These are phyloP conservation scores for Trichoderma harzianum DNA, from an alignment of 2,329 filamentous ascomycete species.

Conservation along the genomic window DNA sequence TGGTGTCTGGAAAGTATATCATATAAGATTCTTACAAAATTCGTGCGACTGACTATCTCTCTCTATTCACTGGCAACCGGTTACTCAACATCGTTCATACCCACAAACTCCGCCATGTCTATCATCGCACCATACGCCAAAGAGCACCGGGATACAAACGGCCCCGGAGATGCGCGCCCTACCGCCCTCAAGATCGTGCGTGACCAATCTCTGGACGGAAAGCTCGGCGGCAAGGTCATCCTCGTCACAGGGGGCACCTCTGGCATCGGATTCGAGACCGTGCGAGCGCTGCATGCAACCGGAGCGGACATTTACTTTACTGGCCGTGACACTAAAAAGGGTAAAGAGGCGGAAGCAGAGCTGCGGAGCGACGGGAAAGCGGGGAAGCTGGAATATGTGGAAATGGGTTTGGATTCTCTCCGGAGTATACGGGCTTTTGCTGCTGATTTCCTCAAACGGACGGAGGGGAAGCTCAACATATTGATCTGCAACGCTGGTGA, in stretches of 20 bases:
- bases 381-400: conserved; percentile 33
- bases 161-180: conserved; percentile 34
- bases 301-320: conserved; percentile 44
- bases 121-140: conserved; percentile 1
- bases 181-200: conserved; percentile 36
- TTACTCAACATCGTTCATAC: not conserved
- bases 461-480: conserved; percentile 24
- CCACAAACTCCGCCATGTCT: not conserved
- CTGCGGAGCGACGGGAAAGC: conserved; percentile 23
- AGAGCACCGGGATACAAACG: not conserved
- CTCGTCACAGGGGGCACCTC: conserved; percentile 43
- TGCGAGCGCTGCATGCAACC: conserved; percentile 39
- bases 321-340: conserved; percentile 36
- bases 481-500: conserved; percentile 44
- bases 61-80: not conserved
- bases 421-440: conserved; percentile 30
- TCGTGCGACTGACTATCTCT: no score
- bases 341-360: conserved; percentile 20
- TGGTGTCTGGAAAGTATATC: no score
- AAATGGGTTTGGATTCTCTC: conserved; percentile 31
- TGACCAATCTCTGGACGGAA: conserved; percentile 30
- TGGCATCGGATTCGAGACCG: conserved; percentile 45
- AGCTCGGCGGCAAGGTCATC: conserved; percentile 34
- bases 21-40: not conserved
- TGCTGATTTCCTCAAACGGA: conserved; percentile 19